phyloP scores from a whole-genome alignment of 441 rosid genomes.

The Daphne laureola region DNA sequence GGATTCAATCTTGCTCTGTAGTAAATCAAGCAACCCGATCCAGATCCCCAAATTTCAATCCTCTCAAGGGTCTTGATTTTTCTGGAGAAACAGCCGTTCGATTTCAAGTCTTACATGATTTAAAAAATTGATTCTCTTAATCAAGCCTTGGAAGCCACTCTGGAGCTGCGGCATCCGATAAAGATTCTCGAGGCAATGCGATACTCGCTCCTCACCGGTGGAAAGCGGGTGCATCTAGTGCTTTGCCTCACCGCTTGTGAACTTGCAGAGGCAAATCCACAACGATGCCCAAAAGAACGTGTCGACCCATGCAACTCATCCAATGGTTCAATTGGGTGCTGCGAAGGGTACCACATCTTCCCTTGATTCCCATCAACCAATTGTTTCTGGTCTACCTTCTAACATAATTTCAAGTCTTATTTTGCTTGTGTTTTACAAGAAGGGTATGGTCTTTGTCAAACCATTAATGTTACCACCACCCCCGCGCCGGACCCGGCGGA shows the following conservation, averaged over 20 bases:
- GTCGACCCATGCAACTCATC: slow-evolving; percentile 77
- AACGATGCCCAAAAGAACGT: too few species aligned
- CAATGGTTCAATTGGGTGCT: too few species aligned
- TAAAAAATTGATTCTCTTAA: slow-evolving; percentile 44
- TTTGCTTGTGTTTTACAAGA: slow-evolving; percentile 26
- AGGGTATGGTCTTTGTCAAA: slow-evolving; percentile 52
- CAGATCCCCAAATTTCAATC: slow-evolving; percentile 17
- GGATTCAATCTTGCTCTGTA: slow-evolving; percentile 30
- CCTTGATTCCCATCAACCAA: not conserved
- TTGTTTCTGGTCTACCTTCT: not conserved
- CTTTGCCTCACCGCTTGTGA: slow-evolving; percentile 75
- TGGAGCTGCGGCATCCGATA: slow-evolving; percentile 46
- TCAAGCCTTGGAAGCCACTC: slow-evolving; percentile 53
- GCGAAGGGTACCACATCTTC: slow-evolving; percentile 7
- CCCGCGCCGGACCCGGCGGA: too few species aligned
- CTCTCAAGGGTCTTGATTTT: not conserved
- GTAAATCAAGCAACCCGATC: slow-evolving; percentile 28
- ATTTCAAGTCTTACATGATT: slow-evolving; percentile 63
- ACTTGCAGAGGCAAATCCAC: slow-evolving; percentile 61
- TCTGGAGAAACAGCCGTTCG: slow-evolving; percentile 27
- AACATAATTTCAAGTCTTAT: slow-evolving; percentile 12
- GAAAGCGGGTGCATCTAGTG: slow-evolving; percentile 73
- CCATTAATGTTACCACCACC: too few species aligned
- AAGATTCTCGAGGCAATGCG: slow-evolving; percentile 88
- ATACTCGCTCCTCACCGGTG: slow-evolving; percentile 75